Evolutionary conservation across 2,329 filamentous ascomycete species (phyloP), one percentile per base, ranked within the genome.

Genomic region (Fusarium liriodendri): DNA sequence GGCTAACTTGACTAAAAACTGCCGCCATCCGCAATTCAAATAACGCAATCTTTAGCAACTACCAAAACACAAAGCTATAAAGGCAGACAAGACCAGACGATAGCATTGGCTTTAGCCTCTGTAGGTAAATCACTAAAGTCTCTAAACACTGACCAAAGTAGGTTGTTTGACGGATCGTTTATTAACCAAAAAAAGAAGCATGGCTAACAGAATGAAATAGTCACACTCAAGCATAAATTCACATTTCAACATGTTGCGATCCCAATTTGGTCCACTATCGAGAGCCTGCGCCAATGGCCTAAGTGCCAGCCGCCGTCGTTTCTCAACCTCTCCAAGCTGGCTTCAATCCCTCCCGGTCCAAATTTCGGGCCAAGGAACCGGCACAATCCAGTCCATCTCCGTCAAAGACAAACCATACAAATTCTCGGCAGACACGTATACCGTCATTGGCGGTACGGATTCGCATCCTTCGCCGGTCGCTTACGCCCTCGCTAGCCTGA

Each of bases 341-440:
- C 47, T 52, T 10, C 47, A 52, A 8, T 32, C 47, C 4, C 47
- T 52, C 6, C 47, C 47, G 10, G 47, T 52, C 47, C 25, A 32
- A 4, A 52, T 52, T 18, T 52, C 47, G 10, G 47, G 47, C 27
- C 47, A 52, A 52, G 47, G 47, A 52, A 32, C 27, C 18, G 47
- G 47, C 6, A 52, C 47, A 2, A 14, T 52, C 47, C 47, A 52
- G 27, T 32, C 27, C 27, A 29, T 52, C 27, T 52, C 47, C 29
- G 47, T 52, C 27, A 52, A 52, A 52, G 47, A 52, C 47, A 52
- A 52, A 11, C 47, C 27, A 5, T 52, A 52, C 18, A 52, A 27
- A 0, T 52, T 52, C 27, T 52, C 47, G 10, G 18, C 27, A 52
- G 47, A 52, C 47, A 52, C 47, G 2, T 52, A 52, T n/a, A 52